A percentile compares a stretch with the other conserved stretches of the same genome.
Evolutionary conservation across 257 asterid species (phyloP).

Genomic region (Parsonsia alboflavescens): DNA sequence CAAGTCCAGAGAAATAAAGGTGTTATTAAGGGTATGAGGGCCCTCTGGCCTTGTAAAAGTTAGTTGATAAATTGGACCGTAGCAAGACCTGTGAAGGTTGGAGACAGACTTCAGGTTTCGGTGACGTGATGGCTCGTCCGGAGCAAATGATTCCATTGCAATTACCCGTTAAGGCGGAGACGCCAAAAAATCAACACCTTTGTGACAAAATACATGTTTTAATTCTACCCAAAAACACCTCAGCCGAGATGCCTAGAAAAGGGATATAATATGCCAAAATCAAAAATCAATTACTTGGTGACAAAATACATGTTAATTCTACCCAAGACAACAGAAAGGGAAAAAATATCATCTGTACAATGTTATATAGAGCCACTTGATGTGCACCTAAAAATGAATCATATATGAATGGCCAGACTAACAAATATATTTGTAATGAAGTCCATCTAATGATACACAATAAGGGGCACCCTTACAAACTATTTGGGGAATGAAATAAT

Average conservation of each 20-base stretch:
- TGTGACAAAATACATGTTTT: background rate
- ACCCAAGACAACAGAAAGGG: background rate
- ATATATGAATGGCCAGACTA: background rate
- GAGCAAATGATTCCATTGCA: background rate
- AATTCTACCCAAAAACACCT: background rate
- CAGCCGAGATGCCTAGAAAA: no score
- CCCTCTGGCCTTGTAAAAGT: background rate
- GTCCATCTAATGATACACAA: slow-evolving; percentile 7
- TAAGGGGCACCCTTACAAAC: background rate
- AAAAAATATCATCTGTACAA: background rate
- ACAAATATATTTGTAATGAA: slow-evolving; percentile 5
- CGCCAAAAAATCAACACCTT: background rate
- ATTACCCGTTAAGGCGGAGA: background rate
- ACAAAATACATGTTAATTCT: background rate
- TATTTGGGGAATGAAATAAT: background rate
- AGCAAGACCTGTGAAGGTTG: slow-evolving; percentile 1
- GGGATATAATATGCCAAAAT: background rate
- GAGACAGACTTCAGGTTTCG: background rate
- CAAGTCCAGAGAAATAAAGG: background rate
- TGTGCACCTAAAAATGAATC: background rate
- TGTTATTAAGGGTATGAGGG: background rate
- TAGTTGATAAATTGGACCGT: background rate
- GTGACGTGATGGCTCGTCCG: slow-evolving; percentile 12
- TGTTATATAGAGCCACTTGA: background rate
- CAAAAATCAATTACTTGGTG: background rate